Base-by-base conservation (phyloP, 1,284 basidiomycete genomes). In the Ustilago nuda region DNA sequence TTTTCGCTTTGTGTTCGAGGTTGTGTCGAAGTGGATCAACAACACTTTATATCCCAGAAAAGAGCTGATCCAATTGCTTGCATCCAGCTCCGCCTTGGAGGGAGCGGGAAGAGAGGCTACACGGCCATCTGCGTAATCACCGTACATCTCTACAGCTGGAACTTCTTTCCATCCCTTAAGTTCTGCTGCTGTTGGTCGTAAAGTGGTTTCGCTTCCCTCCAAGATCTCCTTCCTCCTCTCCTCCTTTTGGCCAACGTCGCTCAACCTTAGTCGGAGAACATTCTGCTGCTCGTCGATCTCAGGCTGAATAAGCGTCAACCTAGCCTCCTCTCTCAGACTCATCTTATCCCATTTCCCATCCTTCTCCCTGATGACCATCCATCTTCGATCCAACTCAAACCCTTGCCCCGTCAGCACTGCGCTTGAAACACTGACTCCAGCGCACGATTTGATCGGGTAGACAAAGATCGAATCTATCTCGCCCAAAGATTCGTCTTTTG, bases 391-490 rank as follows among this genome's bases (percentile, higher is more conserved):
- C 36, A 79, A 67, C 30, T 81, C 69, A 30, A 81, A 73, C 1
- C 81, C 81, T 39, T 81, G 79, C 12, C 32, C 19, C 1, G 64
- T 75, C 15, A 81, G 33, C 0, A 56, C 12, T 3, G 67, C 63
- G 0, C 43, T 30, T 6, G 54, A 1, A 3, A 82, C 61, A 11
- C 61, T 54, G 7, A 74, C 54, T 17, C 72, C 77, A 0, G 72
- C 70, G 32, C 81, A 81, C 7, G 69, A 74, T 56, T 82, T 82
- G 61, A 82, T 75, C 5, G 81, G 79, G 32, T 82, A 81, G 55
- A 82, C 57, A 50, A 61, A 66, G 36, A 82, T 68, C n/a, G 53
- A 55, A 8, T 68, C 55, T 2, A 82, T 60, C 37, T 71, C 61
- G 23, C 78, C 81, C 13, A 79, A n/a, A 19, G 58, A 68, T 45